Evolutionary conservation across 345 rosid species (phyloP).

Genomic region (Mercurialis annua): DNA sequence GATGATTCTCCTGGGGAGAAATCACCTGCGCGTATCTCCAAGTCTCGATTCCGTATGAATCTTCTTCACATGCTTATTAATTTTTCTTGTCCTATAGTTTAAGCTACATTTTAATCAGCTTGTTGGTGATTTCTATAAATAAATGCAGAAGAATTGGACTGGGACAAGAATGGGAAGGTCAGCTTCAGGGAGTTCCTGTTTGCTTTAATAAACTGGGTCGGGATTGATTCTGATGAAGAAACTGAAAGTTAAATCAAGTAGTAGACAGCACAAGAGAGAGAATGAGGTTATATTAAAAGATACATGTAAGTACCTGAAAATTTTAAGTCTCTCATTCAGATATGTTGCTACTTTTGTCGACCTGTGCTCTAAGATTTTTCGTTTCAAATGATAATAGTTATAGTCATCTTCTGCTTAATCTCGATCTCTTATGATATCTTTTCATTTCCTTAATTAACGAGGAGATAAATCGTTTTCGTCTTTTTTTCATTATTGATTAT

Average conservation of each 20-base stretch:
- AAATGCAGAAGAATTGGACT: constrained; percentile 88
- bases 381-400: constrained; percentile 7
- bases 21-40: constrained; percentile 65
- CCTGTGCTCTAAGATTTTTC: constrained; percentile 8
- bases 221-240: constrained; percentile 52
- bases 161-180: constrained; percentile 74
- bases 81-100: not conserved
- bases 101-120: not conserved
- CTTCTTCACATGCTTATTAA: constrained; percentile 15
- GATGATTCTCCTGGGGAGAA: constrained; percentile 63
- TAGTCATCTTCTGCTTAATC: not conserved
- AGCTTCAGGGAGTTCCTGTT: constrained; percentile 81
- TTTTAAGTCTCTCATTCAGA: constrained; percentile 1
- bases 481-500: constrained; percentile 7
- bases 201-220: constrained; percentile 72
- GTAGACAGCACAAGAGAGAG: not conserved
- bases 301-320: constrained; percentile 11
- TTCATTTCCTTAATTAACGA: not conserved
- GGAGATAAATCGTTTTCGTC: too few species aligned
- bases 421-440: not conserved
- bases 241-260: constrained; percentile 15
- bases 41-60: constrained; percentile 60
- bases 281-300: constrained; percentile 23
- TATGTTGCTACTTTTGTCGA: constrained; percentile 7
- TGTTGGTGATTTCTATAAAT: constrained; percentile 18